Conservation (phyloP, 1,284 basidiomycete genomes). For the Trametes hirsuta region DNA sequence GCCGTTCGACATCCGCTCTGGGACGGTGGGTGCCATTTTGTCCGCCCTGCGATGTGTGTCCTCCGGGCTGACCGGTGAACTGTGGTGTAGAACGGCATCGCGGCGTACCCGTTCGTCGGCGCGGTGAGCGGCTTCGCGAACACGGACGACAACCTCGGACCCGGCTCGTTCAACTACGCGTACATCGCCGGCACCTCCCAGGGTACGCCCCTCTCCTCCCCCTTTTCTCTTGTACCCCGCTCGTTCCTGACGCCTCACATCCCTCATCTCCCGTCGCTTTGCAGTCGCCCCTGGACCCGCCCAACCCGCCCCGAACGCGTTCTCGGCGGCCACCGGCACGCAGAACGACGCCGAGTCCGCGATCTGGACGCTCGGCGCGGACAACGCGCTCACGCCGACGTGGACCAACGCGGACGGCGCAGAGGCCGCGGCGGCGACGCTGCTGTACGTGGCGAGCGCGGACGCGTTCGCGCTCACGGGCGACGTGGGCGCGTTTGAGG, state of each 20-base stretch:
- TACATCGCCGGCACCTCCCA: constrained; percentile 24
- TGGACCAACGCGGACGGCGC: constrained; percentile 31
- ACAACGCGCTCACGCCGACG: constrained; percentile 14
- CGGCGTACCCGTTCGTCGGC: constrained; percentile 23
- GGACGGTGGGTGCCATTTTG: background rate
- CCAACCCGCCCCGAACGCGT: constrained; percentile 19
- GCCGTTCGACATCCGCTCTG: constrained; percentile 17
- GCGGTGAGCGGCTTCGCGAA: constrained; percentile 24
- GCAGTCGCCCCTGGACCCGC: constrained; percentile 24
- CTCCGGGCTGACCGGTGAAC: background rate
- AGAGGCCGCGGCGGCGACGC: background rate
- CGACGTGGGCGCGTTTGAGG: constrained; percentile 4
- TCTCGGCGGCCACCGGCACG: constrained; percentile 20
- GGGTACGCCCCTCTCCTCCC: constrained; percentile 11
- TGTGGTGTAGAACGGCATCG: constrained; percentile 25
- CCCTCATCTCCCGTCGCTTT: too few species aligned
- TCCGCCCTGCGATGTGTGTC: background rate
- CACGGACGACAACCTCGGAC: constrained; percentile 9
- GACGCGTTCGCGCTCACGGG: constrained; percentile 8
- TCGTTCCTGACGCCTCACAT: background rate
- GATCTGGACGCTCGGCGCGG: constrained; percentile 24
- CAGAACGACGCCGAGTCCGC: constrained; percentile 24
- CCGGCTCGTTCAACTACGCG: constrained; percentile 24
- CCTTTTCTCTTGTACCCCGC: background rate
- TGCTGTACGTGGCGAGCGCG: background rate